Percentiles rank a stretch among this genome's conserved stretches.
Evolutionary conservation across 2,329 filamentous ascomycete genomes (phyloP).

Genomic region (Atkinsonella texensis): DNA sequence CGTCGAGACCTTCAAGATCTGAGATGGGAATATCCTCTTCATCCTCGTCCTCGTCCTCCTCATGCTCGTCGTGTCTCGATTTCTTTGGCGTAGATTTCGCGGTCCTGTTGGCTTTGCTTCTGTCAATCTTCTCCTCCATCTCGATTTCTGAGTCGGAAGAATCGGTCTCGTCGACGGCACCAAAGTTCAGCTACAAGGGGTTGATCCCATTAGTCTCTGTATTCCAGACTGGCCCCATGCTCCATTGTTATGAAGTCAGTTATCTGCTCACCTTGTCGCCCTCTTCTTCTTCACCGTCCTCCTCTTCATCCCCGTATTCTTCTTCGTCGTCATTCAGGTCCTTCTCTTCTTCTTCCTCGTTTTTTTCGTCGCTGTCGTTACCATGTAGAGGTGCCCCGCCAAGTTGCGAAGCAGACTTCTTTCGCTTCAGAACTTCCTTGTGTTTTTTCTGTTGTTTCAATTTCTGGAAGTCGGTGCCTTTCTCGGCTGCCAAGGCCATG

Average conservation of each 20-base stretch:
- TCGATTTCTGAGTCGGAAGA: conserved; percentile 61
- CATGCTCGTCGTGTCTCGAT: conserved; percentile 18
- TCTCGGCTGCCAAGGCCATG: conserved; percentile 41
- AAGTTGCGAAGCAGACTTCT: conserved; percentile 15
- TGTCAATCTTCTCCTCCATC: conserved; percentile 56
- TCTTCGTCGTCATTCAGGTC: conserved; percentile 17
- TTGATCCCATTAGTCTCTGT: not conserved
- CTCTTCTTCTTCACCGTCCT: conserved; percentile 23
- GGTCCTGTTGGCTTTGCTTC: conserved; percentile 16
- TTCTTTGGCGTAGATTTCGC: conserved; percentile 6
- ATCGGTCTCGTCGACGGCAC: conserved; percentile 49
- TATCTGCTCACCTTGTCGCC: conserved; percentile 15
- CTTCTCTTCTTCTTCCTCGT: conserved; percentile 1
- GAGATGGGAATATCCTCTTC: conserved; percentile 85
- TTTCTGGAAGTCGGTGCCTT: conserved; percentile 41
- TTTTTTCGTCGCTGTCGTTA: not conserved
- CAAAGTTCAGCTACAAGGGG: conserved; percentile 34
- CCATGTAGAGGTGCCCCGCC: conserved; percentile 11
- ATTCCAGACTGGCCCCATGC: not conserved
- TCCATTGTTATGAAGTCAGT: not conserved
- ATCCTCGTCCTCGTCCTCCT: conserved; percentile 55
- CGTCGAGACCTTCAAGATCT: conserved; percentile 66
- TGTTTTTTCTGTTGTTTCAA: conserved; percentile 36
- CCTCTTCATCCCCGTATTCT: conserved; percentile 23
- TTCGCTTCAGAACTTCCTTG: conserved; percentile 30